Evolutionary conservation across 148 eudicot species (phyloP), one percentile per base, ranked within the genome.

Genomic region (Oxyria digyna): DNA sequence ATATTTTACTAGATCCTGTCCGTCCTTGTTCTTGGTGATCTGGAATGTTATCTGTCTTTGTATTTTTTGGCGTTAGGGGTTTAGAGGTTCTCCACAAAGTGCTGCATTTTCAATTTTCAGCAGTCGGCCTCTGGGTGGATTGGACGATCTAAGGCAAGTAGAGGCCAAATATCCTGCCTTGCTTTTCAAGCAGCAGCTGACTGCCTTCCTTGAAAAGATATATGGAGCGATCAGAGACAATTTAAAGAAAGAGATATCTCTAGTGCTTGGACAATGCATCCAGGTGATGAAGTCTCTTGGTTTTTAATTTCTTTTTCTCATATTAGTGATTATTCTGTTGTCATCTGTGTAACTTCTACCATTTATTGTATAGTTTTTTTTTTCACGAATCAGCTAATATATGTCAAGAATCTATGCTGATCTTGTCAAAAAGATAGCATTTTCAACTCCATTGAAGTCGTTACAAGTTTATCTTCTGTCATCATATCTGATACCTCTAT

Each of bases 151-250:
- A 65, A 80, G 85, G 20, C 85, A 83, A 71, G 87, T 94, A 52
- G 97, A 91, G 79, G 93, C 99, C 26, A 94, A 88, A 76, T 94
- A 94, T 75, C 99, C 97, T 42, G 99, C 97, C 74, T 75, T 94
- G 62, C 78, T 94, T 76, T 94, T 94, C 77, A 94, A 94, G 82
- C 97, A 94, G 76, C 99, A 94, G 74, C 82, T 94, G 65, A 91
- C 97, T 13, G 97, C 99, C 12, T 94, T 87, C 70, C 87, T 94
- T 41, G 99, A 91, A 77, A 94, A 91, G 85, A 83, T 87, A 73
- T 91, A 94, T 74, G 97, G 99, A 69, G 80, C 83, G 91, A 87
- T 94, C 70, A 89, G 96, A 73, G 97, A 94, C 77, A 87, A 85
- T 82, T 73, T 90, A 69, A 94, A 94, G 79, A 94, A 94, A 77